A percentile compares a stretch with the other conserved stretches of the same genome.
Evolutionary conservation across 2,329 filamentous ascomycete genomes (phyloP).

Genomic region (Purpureocillium lavendulum): DNA sequence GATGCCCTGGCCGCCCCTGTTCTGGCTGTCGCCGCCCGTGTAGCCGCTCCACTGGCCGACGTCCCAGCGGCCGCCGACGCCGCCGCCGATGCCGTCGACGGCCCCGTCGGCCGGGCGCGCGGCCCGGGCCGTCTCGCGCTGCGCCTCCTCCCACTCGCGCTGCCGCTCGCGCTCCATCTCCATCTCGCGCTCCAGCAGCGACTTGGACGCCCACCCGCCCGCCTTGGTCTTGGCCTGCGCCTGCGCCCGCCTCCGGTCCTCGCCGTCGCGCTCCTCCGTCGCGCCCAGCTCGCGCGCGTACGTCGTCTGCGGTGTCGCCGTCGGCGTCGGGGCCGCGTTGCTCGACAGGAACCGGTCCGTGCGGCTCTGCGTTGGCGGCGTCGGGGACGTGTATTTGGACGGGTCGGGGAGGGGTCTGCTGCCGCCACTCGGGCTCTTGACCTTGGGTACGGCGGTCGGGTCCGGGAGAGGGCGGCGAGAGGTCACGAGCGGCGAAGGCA

Average conservation of each 20-base stretch:
- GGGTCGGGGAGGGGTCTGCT: slow-evolving; percentile 48
- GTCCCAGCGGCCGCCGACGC: slow-evolving; percentile 63
- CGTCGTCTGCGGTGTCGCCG: slow-evolving; percentile 30
- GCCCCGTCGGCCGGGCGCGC: slow-evolving; percentile 37
- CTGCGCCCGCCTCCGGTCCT: slow-evolving; percentile 51
- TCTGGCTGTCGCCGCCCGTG: slow-evolving; percentile 68
- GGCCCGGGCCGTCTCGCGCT: slow-evolving; percentile 53
- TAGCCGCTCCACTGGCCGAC: slow-evolving; percentile 68
- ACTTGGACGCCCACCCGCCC: slow-evolving; percentile 57
- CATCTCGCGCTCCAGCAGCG: slow-evolving; percentile 71
- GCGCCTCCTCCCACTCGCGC: slow-evolving; percentile 70
- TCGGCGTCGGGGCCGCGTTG: slow-evolving; percentile 39
- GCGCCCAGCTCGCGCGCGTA: slow-evolving; percentile 48
- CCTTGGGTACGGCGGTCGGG: slow-evolving; percentile 19
- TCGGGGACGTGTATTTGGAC: slow-evolving; percentile 19
- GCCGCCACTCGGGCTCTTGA: slow-evolving; percentile 29
- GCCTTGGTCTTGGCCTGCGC: slow-evolving; percentile 54
- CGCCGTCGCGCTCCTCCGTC: slow-evolving; percentile 52
- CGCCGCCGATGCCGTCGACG: slow-evolving; percentile 57
- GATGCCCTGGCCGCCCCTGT: slow-evolving; percentile 55
- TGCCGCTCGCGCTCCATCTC: slow-evolving; percentile 70
- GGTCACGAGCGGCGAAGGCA: background rate
- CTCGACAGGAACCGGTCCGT: slow-evolving; percentile 50
- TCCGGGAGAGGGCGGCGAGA: slow-evolving; percentile 36
- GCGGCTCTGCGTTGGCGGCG: slow-evolving; percentile 28